Evolutionary conservation across 1,139 yeast species (phyloP).

Genomic region (Candida pseudocylindracea): DNA sequence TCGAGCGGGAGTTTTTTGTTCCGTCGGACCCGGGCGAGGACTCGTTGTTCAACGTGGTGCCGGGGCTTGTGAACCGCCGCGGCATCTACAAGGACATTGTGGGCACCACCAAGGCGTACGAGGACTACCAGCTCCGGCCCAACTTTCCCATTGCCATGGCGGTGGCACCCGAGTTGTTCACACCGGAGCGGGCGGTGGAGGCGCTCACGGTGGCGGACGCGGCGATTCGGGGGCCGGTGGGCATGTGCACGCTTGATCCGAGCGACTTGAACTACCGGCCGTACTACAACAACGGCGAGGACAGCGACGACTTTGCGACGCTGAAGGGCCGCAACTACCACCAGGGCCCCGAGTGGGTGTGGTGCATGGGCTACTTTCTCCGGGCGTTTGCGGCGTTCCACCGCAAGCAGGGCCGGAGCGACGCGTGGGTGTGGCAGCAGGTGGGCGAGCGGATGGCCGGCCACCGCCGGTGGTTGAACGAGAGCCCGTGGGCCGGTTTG

Average conservation of each 20-base stretch:
- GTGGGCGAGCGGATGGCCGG: constrained; percentile 26
- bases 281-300: constrained; percentile 60
- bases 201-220: constrained; percentile 57
- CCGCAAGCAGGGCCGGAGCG: constrained; percentile 5
- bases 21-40: constrained; percentile 40
- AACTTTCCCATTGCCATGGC: constrained; percentile 84
- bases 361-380: constrained; percentile 75
- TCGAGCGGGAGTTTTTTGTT: constrained; percentile 58
- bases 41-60: constrained; percentile 31
- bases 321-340: constrained; percentile 93
- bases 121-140: constrained; percentile 84
- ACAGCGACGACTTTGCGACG: constrained; percentile 72
- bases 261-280: constrained; percentile 83
- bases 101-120: constrained; percentile 65
- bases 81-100: constrained; percentile 86
- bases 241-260: constrained; percentile 86
- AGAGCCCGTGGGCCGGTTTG: constrained; percentile 81
- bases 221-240: constrained; percentile 67
- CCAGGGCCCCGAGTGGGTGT: constrained; percentile 98
- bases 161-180: constrained; percentile 84
- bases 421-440: constrained; percentile 1
- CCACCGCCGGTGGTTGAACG: constrained; percentile 46
- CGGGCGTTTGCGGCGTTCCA: constrained; percentile 50
- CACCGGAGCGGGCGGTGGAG: constrained; percentile 28
- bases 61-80: constrained; percentile 54